Percentiles rank a stretch among this genome's conserved stretches.
Evolutionary conservation across 805 yeast species (phyloP).

Genomic region (Scheffersomyces coipomensis): DNA sequence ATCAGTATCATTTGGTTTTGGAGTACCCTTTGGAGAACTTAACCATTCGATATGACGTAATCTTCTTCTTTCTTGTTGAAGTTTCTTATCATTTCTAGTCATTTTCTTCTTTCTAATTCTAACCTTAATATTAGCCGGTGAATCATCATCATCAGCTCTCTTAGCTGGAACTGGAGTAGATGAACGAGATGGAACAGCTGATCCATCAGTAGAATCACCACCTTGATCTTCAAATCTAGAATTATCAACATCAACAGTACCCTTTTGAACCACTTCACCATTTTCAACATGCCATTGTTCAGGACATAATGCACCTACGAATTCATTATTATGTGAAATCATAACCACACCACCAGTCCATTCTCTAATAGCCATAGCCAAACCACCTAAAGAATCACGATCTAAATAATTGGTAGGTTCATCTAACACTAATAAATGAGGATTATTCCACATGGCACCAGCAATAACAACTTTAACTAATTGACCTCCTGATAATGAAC

Average conservation of each 20-base stretch:
- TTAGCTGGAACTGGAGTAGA: slow-evolving; percentile 25
- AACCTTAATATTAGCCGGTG: slow-evolving; percentile 95
- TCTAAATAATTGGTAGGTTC: slow-evolving; percentile 98
- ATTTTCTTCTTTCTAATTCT: slow-evolving; percentile 92
- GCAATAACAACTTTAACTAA: slow-evolving; percentile 97
- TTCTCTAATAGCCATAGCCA: slow-evolving; percentile 96
- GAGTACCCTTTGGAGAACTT: slow-evolving; percentile 96
- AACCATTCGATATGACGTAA: slow-evolving; percentile 93
- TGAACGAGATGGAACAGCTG: slow-evolving; percentile 41
- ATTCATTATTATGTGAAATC: slow-evolving; percentile 97
- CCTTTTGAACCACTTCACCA: slow-evolving; percentile 84
- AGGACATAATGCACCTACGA: slow-evolving; percentile 95
- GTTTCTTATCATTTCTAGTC: slow-evolving; percentile 94
- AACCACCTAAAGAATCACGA: slow-evolving; percentile 96
- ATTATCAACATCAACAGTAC: slow-evolving; percentile 70
- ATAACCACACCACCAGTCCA: slow-evolving; percentile 98
- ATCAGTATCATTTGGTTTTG: slow-evolving; percentile 90
- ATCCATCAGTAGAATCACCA: slow-evolving; percentile 44
- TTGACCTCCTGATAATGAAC: slow-evolving; percentile 97
- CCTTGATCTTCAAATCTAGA: slow-evolving; percentile 82
- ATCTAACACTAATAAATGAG: slow-evolving; percentile 91
- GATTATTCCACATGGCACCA: slow-evolving; percentile 99
- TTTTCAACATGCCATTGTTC: slow-evolving; percentile 98
- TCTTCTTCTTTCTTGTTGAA: slow-evolving; percentile 90
- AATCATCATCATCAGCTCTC: slow-evolving; percentile 72